A percentile compares a stretch with the other conserved stretches of the same genome.
Conservation (phyloP, 169 alveolate species). For the Amoebophrya sp. region DNA sequence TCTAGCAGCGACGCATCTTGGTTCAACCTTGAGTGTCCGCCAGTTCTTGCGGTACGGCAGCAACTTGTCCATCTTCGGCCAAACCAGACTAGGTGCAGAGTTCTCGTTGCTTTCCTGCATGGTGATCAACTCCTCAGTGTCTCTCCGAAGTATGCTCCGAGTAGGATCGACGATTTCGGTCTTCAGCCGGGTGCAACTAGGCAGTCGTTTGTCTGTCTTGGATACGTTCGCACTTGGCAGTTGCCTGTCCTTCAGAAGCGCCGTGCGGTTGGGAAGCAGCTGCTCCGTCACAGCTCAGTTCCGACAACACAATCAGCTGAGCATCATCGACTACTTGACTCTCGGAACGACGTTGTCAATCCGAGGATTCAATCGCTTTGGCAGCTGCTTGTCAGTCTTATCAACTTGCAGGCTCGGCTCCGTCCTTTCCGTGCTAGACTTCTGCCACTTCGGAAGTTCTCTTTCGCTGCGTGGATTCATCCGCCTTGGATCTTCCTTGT, state of each 20-base stretch:
- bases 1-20: not conserved
- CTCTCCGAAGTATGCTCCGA: not conserved
- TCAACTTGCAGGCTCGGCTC: not conserved
- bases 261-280: constrained; percentile 3
- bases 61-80: not conserved
- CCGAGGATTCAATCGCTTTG: not conserved
- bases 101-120: not conserved
- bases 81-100: not conserved
- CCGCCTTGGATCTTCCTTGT: not conserved
- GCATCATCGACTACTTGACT: not conserved
- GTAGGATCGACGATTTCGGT: not conserved
- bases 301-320: not conserved
- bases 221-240: not conserved
- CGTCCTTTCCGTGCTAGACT: not conserved
- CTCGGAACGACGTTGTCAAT: constrained; percentile 22
- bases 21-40: constrained; percentile 7
- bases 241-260: not conserved
- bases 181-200: not conserved
- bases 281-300: not conserved
- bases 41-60: not conserved
- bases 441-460: not conserved
- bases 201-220: not conserved
- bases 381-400: not conserved
- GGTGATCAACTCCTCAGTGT: not conserved
- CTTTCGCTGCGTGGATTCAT: not conserved